Conservation (phyloP, 1,284 basidiomycete genomes). For the Leccinum pseudoinsigne region DNA sequence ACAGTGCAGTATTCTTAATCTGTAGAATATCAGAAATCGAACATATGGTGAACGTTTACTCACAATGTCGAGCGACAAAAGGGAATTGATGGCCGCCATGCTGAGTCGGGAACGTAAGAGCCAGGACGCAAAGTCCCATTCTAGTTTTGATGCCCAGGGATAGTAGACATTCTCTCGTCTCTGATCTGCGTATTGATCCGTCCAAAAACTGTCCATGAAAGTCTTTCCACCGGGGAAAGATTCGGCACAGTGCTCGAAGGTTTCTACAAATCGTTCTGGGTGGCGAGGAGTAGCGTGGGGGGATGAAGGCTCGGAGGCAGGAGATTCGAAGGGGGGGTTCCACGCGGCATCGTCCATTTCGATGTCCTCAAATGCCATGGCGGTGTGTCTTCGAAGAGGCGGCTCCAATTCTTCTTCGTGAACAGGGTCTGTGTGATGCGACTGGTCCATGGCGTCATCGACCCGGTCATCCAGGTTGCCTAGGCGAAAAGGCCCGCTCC, state of each 20-base stretch:
- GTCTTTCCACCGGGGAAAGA: neutral
- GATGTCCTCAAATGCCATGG: neutral
- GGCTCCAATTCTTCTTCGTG: no score
- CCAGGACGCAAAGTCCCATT: neutral
- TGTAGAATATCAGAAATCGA: neutral
- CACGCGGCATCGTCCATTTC: neutral
- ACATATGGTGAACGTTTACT: neutral
- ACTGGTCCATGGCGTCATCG: no score
- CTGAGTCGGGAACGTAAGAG: neutral
- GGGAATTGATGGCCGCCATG: neutral
- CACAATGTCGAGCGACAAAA: neutral
- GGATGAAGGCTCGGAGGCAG: neutral
- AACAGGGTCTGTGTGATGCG: no score
- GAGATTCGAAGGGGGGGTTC: neutral
- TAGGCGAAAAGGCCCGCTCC: no score
- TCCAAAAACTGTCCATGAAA: constrained; percentile 1
- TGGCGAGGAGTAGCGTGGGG: neutral
- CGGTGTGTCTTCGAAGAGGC: no score
- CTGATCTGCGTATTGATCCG: constrained; percentile 1
- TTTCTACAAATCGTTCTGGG: neutral
- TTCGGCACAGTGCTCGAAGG: neutral
- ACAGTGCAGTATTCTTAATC: neutral
- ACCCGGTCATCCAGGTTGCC: no score
- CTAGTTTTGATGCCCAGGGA: neutral
- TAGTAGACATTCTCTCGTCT: constrained; percentile 1